phyloP scores from a whole-genome alignment of 352 stramenopile species.

The Phytophthora palmivora region DNA sequence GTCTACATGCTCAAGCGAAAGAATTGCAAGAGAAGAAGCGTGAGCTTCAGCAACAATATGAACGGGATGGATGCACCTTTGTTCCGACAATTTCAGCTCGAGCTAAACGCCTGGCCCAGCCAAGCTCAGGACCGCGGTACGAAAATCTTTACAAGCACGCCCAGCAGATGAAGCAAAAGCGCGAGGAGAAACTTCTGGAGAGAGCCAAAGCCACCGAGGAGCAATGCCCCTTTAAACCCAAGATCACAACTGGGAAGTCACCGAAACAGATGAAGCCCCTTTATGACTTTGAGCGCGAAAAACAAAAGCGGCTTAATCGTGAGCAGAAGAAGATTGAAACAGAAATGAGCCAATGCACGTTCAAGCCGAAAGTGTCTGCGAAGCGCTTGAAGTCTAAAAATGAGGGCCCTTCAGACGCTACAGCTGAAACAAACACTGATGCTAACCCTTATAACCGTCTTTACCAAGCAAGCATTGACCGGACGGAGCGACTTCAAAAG shows the following conservation, averaged over 20 bases:
- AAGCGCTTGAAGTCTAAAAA: slow-evolving; percentile 52
- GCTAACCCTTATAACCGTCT: slow-evolving; percentile 70
- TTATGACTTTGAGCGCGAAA: slow-evolving; percentile 76
- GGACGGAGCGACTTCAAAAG: slow-evolving; percentile 64
- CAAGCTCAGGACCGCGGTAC: slow-evolving; percentile 51
- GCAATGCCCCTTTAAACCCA: slow-evolving; percentile 81
- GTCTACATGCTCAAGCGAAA: slow-evolving; percentile 66
- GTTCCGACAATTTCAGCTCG: slow-evolving; percentile 73
- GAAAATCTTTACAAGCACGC: slow-evolving; percentile 83
- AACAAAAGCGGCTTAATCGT: slow-evolving; percentile 68
- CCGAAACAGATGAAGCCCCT: slow-evolving; percentile 60
- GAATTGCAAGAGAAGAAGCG: slow-evolving; percentile 61
- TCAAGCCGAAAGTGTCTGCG: slow-evolving; percentile 66
- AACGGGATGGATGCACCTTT: slow-evolving; percentile 66
- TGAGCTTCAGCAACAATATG: slow-evolving; percentile 58
- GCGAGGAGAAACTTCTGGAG: slow-evolving; percentile 73
- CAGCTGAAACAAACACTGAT: slow-evolving; percentile 17
- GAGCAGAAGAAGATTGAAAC: slow-evolving; percentile 79
- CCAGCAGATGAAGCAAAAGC: slow-evolving; percentile 68
- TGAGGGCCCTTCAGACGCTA: slow-evolving; percentile 14
- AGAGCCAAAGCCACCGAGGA: slow-evolving; percentile 61
- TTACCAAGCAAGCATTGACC: slow-evolving; percentile 70
- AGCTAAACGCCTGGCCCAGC: slow-evolving; percentile 56
- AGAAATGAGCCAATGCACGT: slow-evolving; percentile 71
- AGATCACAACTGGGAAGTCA: slow-evolving; percentile 72